Percentiles rank a stretch among this genome's conserved stretches.
These are phyloP conservation scores for Cordyceps cateniannulata DNA, from an alignment of 2,329 filamentous ascomycete genomes.

Conservation along the genomic window DNA sequence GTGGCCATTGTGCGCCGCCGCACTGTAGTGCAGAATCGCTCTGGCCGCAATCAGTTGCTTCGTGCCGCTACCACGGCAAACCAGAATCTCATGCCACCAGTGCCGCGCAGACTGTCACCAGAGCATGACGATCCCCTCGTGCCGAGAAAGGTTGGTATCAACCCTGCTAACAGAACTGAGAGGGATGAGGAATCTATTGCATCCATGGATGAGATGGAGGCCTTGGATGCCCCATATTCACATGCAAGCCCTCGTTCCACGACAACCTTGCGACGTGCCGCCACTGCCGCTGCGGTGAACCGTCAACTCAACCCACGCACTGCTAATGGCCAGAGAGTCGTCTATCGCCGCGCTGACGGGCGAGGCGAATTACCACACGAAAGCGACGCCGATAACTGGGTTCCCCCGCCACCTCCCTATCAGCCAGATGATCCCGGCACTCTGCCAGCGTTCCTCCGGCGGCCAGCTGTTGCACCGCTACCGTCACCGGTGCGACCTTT, in stretches of 20 bases:
- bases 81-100: slow-evolving; percentile 22
- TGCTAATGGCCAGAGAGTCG: slow-evolving; percentile 45
- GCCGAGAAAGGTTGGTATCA: slow-evolving; percentile 40
- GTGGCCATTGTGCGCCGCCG: slow-evolving; percentile 72
- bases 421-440: slow-evolving; percentile 56
- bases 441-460: slow-evolving; percentile 49
- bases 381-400: slow-evolving; percentile 84
- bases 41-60: slow-evolving; percentile 40
- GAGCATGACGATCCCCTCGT: slow-evolving; percentile 46
- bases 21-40: slow-evolving; percentile 60
- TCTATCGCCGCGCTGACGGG: slow-evolving; percentile 64
- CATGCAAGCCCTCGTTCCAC: slow-evolving; percentile 66
- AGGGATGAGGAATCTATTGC: slow-evolving; percentile 32
- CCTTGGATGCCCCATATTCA: slow-evolving; percentile 64
- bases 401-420: slow-evolving; percentile 78
- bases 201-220: slow-evolving; percentile 51
- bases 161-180: slow-evolving; percentile 18
- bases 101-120: slow-evolving; percentile 22
- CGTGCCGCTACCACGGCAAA: slow-evolving; percentile 41
- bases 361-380: slow-evolving; percentile 72
- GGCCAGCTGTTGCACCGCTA: slow-evolving; percentile 35
- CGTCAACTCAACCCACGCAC: slow-evolving; percentile 58
- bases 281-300: slow-evolving; percentile 69
- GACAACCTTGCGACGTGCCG: slow-evolving; percentile 64
- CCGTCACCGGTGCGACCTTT: slow-evolving; percentile 21